Evolutionary conservation across 1,284 basidiomycete genomes (phyloP), one percentile per base, ranked within the genome.

Genomic region (Malassezia japonica): DNA sequence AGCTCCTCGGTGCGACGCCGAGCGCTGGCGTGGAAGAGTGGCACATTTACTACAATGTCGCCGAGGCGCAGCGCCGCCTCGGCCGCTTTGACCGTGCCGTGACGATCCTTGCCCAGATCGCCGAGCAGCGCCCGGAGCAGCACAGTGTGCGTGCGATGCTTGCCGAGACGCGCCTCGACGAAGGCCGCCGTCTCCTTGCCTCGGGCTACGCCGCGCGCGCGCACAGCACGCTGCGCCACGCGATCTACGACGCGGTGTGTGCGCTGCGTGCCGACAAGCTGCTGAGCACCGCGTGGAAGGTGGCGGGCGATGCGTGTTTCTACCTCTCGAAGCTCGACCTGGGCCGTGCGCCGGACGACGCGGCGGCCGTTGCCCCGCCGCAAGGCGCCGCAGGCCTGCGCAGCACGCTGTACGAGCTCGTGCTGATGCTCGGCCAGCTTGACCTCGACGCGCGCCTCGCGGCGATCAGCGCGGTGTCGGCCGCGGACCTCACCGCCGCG

Each of bases 41-140:
- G 94, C 79, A 87, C 62, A 85, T 84, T 57, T 75, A 77, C 7
- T 96, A 85, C 75, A 79, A 87, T 69, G 84, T 89, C 37, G 92
- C 83, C 6, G 85, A 91, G 41, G 86, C 91, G 13, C 83, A 89
- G 61, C 79, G 82, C 31, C 83, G 87, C 61, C 81, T 87, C 45
- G 86, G 87, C 1, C 79, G 83, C 46, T 85, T 82, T 63, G 77
- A 79, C 21, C 82, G 84, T 13, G 86, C 92, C 0, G 83, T 94
- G 58, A 72, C 74, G 15, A 78, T 81, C 0, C 84, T 89, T 67
- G 72, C 79, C 46, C 73, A 75, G 2, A 81, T 94, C 46, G 73
- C 85, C 25, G 69, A 70, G 4, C 62, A 75, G 4, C 80, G 79
- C 1, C 82, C 85, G 0, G 74, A 77, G 6, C 75, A 78, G 57